Evolutionary conservation across 768 basidiomycete genomes (phyloP).

Genomic region (Xerocomellus amylosporus): DNA sequence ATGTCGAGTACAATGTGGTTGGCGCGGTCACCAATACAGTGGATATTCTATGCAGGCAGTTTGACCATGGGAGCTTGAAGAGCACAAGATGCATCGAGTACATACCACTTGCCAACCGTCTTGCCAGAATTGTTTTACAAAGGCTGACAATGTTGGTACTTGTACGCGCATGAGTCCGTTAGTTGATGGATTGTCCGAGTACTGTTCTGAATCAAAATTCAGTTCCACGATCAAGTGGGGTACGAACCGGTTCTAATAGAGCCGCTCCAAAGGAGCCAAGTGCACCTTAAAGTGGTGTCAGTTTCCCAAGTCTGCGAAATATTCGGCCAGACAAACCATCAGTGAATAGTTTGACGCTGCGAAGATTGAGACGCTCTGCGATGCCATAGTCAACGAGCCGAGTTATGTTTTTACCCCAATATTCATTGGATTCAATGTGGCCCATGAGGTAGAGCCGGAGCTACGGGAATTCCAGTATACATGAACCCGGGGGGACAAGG

Average conservation of each 20-base stretch:
- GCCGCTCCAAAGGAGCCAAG: constrained; percentile 93
- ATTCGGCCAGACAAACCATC: constrained; percentile 51
- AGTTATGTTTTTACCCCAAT: constrained; percentile 66
- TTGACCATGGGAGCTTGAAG: not conserved
- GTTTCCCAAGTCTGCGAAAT: not conserved
- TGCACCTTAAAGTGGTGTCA: constrained; percentile 52
- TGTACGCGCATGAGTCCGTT: constrained; percentile 65
- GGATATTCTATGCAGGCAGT: constrained; percentile 63
- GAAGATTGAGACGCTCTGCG: constrained; percentile 51
- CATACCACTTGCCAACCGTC: constrained; percentile 85
- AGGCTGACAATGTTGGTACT: constrained; percentile 48
- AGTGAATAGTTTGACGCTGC: constrained; percentile 69
- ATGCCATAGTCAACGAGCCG: constrained; percentile 57
- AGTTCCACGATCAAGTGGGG: not conserved
- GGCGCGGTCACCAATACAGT: constrained; percentile 86
- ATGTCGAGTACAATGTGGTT: constrained; percentile 82
- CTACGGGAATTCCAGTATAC: constrained; percentile 27
- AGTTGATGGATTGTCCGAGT: constrained; percentile 72
- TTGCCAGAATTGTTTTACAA: constrained; percentile 62
- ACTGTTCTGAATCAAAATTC: constrained; percentile 32
- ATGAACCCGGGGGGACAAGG: not conserved
- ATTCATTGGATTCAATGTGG: constrained; percentile 46
- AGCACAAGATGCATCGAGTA: not conserved
- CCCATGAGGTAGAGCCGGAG: constrained; percentile 66
- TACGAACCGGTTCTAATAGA: constrained; percentile 57